phyloP scores from a whole-genome alignment of 2,329 filamentous ascomycete species.

The Claviceps paspali region DNA sequence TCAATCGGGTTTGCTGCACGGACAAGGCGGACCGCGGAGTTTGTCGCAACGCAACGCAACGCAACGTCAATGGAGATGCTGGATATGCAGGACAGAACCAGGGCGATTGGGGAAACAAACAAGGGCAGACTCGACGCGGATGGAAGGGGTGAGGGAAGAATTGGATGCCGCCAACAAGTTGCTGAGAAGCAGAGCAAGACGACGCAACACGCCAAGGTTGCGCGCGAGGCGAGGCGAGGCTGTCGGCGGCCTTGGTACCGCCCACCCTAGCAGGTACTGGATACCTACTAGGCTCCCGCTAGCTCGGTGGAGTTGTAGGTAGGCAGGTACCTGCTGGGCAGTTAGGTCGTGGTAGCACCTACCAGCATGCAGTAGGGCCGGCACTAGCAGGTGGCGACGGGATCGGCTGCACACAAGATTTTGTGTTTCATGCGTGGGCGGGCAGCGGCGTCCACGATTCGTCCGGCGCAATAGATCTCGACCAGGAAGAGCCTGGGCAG shows the following conservation, averaged over 20 bases:
- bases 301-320: no score
- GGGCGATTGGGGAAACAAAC: neutral
- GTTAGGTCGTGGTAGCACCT: no score
- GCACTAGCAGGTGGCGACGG: no score
- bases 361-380: no score
- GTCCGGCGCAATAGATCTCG: no score
- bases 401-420: no score
- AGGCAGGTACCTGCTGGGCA: no score
- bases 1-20: neutral
- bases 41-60: neutral
- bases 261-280: no score
- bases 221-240: neutral
- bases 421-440: no score
- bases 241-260: no score
- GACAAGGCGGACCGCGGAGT: neutral
- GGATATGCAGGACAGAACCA: neutral
- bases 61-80: neutral
- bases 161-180: neutral
- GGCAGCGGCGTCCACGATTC: no score
- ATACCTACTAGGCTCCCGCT: slow-evolving; percentile 4
- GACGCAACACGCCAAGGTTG: neutral
- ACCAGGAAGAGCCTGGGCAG: no score
- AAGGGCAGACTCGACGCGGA: neutral
- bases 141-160: neutral
- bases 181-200: slow-evolving; percentile 2